Base-by-base conservation (phyloP, 192 early-diverging fungal genomes). In the Haplosporangium gracile region DNA sequence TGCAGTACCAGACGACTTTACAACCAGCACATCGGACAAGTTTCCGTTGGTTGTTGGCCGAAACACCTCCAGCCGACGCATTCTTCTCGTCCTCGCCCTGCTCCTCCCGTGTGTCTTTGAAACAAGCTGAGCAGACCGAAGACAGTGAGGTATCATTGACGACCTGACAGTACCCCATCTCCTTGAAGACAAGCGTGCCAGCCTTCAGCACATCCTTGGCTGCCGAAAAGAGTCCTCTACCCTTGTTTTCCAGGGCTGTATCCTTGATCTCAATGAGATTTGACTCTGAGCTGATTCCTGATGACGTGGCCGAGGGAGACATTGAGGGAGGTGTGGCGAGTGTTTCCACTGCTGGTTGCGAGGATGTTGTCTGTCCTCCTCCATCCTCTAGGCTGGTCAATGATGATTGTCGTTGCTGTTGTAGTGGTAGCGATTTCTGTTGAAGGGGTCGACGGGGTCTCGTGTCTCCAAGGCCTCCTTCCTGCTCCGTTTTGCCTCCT, bases 1-100 rank as follows among this genome's bases (percentile, higher is more conserved):
- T 85, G 70, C 83, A 85, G 11, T 85, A 85, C 83, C 83, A 85
- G 13, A 80, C 78, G 5, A 85, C 63, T 34, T 80, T 79, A 22
- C 83, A 85, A 4, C 78, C 83, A 5, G 83, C 74, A 70, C 83
- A 85, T 9, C 83, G 78, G 9, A 85, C 83, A 29, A 85, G 75
- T 32, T 80, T 79, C 47, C 75, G n/a, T 63, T 80, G 83, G 26
- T 70, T 74, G 13, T 42, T 45, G 11, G 73, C 20, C 26, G 65
- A 18, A 0, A 79, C 16, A 45, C 51, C 57, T 20, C 81, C 81
- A n/a, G 72, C 36, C n/a, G 74, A 51, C 42, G 70, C 34, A 10
- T 60, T 29, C 39, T 49, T 55, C 26, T 85, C 83, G 4, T 77
- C 75, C 13, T 85, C 78, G 13, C 78, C 83, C 15, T 77, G 65